A percentile compares a stretch with the other conserved stretches of the same genome.
These are phyloP conservation scores for Dimargaris xerosporica DNA, from an alignment of 192 early-diverging fungal species.

Conservation along the genomic window DNA sequence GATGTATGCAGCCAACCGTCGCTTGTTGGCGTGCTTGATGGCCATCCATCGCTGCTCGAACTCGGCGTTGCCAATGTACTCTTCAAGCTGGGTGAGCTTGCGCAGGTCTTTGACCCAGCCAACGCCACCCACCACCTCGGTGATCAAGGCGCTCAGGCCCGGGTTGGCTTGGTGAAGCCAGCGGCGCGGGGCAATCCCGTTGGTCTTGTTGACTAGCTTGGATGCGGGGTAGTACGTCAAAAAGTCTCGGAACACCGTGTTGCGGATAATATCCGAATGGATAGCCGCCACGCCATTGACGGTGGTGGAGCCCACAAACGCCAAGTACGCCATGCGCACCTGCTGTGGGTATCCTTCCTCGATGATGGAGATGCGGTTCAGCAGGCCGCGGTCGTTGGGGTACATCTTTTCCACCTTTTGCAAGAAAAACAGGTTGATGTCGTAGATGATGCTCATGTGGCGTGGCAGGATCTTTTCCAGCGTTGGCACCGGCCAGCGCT, in stretches of 20 bases:
- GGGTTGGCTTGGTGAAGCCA: constrained; percentile 98
- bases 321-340: constrained; percentile 95
- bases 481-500: constrained; percentile 94
- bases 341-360: constrained; percentile 85
- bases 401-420: constrained; percentile 78
- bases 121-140: constrained; percentile 53
- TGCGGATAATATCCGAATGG: constrained; percentile 69
- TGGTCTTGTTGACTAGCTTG: constrained; percentile 95
- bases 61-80: constrained; percentile 36
- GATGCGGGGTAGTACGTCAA: constrained; percentile 69
- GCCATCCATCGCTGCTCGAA: constrained; percentile 80
- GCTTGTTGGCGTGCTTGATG: constrained; percentile 86
- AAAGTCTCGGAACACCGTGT: constrained; percentile 80
- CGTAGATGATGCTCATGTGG: constrained; percentile 98
- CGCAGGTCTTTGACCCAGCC: constrained; percentile 66
- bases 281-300: constrained; percentile 94
- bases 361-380: constrained; percentile 84
- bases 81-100: constrained; percentile 47
- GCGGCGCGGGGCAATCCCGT: constrained; percentile 91
- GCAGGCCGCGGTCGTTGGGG: constrained; percentile 73
- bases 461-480: constrained; percentile 83
- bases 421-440: constrained; percentile 97
- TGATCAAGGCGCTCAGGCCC: constrained; percentile 63
- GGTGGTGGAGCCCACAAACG: constrained; percentile 82
- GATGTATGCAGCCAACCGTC: constrained; percentile 74